phyloP scores from a whole-genome alignment of 805 yeast species.

The Zygotorulaspora danielsina region DNA sequence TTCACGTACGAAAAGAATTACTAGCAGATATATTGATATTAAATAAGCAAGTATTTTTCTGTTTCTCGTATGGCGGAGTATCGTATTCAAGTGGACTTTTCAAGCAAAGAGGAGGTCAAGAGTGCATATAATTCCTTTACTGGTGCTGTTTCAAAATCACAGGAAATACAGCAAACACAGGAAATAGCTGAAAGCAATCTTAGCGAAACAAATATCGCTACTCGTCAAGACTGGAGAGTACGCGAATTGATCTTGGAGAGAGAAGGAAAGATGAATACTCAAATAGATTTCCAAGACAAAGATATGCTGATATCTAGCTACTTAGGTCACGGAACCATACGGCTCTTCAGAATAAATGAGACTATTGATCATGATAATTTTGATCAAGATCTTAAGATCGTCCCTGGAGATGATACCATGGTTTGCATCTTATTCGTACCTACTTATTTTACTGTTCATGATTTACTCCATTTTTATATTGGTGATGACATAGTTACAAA shows the following conservation, averaged over 20 bases:
- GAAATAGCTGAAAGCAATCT: too few species aligned
- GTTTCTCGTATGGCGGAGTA: too few species aligned
- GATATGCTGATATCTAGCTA: slow-evolving; percentile 46
- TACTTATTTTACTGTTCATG: slow-evolving; percentile 80
- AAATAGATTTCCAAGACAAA: slow-evolving; percentile 10
- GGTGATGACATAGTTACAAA: slow-evolving; percentile 59
- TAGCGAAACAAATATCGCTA: too few species aligned
- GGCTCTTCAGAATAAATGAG: slow-evolving; percentile 54
- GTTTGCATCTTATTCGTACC: slow-evolving; percentile 84
- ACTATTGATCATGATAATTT: slow-evolving; percentile 28
- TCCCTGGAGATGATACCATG: slow-evolving; percentile 57
- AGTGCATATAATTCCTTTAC: slow-evolving; percentile 14
- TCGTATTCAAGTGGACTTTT: slow-evolving; percentile 17
- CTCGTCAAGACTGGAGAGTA: slow-evolving; percentile 25
- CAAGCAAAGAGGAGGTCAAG: slow-evolving; percentile 11
- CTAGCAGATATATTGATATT: too few species aligned
- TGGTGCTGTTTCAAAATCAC: slow-evolving; percentile 1
- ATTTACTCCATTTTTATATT: slow-evolving; percentile 61
- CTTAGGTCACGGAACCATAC: slow-evolving; percentile 70
- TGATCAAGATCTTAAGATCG: slow-evolving; percentile 24
- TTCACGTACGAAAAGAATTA: too few species aligned
- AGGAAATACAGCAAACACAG: neutral
- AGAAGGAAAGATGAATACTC: slow-evolving; percentile 7
- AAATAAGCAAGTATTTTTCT: too few species aligned
- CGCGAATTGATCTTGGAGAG: slow-evolving; percentile 9